These are phyloP conservation scores for Sordaria brevicollis DNA, from an alignment of 495 filamentous ascomycete species.

Conservation along the genomic window DNA sequence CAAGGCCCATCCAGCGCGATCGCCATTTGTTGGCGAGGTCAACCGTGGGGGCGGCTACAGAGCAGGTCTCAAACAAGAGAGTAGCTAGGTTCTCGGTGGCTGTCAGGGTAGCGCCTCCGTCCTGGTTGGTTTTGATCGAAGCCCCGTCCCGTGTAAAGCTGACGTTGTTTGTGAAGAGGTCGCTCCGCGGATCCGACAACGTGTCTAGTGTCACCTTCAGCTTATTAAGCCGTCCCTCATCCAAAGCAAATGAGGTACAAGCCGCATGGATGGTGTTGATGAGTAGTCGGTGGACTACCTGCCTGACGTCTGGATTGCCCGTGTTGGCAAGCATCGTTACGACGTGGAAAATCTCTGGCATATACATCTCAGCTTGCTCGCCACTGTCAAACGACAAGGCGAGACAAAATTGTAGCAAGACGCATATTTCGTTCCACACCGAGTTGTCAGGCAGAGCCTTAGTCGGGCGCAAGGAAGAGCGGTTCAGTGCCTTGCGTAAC, in stretches of 20 bases:
- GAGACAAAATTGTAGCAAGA: constrained; percentile 51
- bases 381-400: constrained; percentile 55
- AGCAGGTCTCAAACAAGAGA: constrained; percentile 50
- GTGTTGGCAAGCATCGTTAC: constrained; percentile 58
- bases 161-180: constrained; percentile 33
- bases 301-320: constrained; percentile 42
- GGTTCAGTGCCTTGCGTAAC: constrained; percentile 52
- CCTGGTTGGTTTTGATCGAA: constrained; percentile 36
- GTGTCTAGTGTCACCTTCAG: constrained; percentile 42
- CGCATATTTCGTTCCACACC: constrained; percentile 54
- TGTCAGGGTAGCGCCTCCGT: constrained; percentile 35
- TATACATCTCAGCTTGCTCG: constrained; percentile 50
- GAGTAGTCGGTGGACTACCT: constrained; percentile 47
- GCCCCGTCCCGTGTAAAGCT: constrained; percentile 29
- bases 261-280: constrained; percentile 56
- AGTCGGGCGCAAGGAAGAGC: constrained; percentile 51
- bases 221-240: constrained; percentile 42
- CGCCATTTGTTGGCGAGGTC: constrained; percentile 58
- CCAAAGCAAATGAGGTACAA: constrained; percentile 49
- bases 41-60: constrained; percentile 48
- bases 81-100: constrained; percentile 44
- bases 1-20: constrained; percentile 61
- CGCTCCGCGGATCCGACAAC: constrained; percentile 44
- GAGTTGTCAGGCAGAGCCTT: constrained; percentile 50
- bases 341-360: constrained; percentile 57